Evolutionary conservation across 371 early-diverging fungal species (phyloP), one percentile per base, ranked within the genome.

Genomic region (Syncephalastrum contaminatum): DNA sequence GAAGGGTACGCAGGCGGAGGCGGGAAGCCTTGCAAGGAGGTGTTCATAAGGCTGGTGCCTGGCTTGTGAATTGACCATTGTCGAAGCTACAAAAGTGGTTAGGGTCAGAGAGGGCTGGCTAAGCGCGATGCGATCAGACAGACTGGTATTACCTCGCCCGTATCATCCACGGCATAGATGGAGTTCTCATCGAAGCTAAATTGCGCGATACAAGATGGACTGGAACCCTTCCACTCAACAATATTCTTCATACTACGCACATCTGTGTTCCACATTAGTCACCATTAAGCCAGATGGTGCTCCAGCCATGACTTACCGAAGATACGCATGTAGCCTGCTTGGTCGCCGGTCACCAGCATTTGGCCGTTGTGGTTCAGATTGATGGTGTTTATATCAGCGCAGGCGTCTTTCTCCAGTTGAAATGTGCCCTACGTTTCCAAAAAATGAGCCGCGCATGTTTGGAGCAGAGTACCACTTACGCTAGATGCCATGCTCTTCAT

Each of bases 181-280:
- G 82, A 80, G 42, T 77, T 86, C 52, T 86, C 87, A 43, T 86
- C 87, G 72, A 86, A 86, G 39, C 84, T 86, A 53, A 85, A 86
- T 40, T 79, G 83, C 27, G 85, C 82, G 1, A 77, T 77, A 51
- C 83, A 76, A 8, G 82, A 70, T 5, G 79, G 62, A 10, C 60
- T 56, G 7, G 70, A 56, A 30, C 57, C 40, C 36, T 73, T 73
- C 87, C 87, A 86, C 45, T 84, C 81, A 67, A 84, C 78, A 47
- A 86, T 86, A 0, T 73, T 60, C 36, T 77, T 74, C 62, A 86
- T 70, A 1, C 79, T 79, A 44, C 83, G 75, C 19, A 81, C 74
- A 61, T 86, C 84, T 80, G 50, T 4, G 43, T 7, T 46, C 41
- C 30, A 16, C 14, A 54, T 55, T 15, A 40, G 43, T 8, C 6